Base-by-base conservation (phyloP, 306 rosid species). In the Trifolium repens region DNA sequence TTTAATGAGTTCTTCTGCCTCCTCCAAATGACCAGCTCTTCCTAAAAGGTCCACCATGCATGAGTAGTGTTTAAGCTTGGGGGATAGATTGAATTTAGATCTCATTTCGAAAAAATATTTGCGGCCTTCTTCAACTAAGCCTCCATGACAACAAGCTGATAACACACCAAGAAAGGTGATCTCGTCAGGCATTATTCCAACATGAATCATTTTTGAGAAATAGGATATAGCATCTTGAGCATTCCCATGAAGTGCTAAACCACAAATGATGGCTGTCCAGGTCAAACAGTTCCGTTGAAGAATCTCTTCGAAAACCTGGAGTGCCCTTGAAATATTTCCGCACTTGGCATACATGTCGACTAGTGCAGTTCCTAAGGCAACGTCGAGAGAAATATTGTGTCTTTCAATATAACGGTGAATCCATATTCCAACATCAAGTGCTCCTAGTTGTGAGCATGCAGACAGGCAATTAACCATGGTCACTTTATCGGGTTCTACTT, bases 11-110 rank as follows among this genome's bases (percentile, higher is more conserved):
- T 78, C 76, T 74, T 89, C 93, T 35, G 96, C 91, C 81, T 93
- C 97, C 76, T 85, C 86, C 85, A 93, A 74, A 77, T 72, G 87
- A 68, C 96, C 96, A 69, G 92, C 92, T 85, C 93, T 83, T 61
- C 97, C 96, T 16, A 93, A 72, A 85, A 93, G 97, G 82, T 93
- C 93, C 80, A 88, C 93, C 92, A 89, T 85, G 87, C 93, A 91
- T 22, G 97, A 88, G 78, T 87, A 93, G 79, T 91, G 94, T 81
- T 87, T 89, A 59, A 83, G 84, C 71, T 72, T 76, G 8, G 97
- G 93, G 52, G 75, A 74, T 71, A 91, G 49, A 71, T 78, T 69
- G 55, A 72, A 80, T 65, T 78, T 71, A 34, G 82, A 69, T 77
- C 75, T 84, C 93, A 93, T 93, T 69, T 89, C 83, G 73, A 77